These are phyloP conservation scores for Crinitomyces ghanaensis DNA, from an alignment of 805 yeast species.

Conservation along the genomic window DNA sequence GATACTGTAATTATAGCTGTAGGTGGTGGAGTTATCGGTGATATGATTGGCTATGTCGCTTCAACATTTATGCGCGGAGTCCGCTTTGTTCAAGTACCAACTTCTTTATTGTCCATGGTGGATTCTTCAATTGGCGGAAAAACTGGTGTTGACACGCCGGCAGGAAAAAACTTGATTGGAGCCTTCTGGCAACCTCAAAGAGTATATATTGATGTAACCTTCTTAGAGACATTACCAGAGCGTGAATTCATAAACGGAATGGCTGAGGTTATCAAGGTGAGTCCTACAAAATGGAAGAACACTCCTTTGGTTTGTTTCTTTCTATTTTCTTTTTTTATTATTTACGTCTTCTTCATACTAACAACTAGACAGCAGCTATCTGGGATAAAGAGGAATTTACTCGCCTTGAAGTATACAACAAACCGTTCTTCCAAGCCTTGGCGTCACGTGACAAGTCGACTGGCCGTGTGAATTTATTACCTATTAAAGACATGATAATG, in stretches of 20 bases:
- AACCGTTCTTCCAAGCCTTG: slow-evolving; percentile 57
- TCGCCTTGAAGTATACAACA: slow-evolving; percentile 69
- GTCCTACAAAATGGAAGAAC: no score
- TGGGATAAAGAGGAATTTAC: slow-evolving; percentile 88
- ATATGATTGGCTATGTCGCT: slow-evolving; percentile 98
- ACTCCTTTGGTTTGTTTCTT: no score
- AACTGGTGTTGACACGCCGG: slow-evolving; percentile 94
- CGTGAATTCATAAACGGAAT: slow-evolving; percentile 96
- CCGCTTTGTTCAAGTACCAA: slow-evolving; percentile 85
- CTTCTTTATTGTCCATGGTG: slow-evolving; percentile 91
- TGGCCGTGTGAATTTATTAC: slow-evolving; percentile 49
- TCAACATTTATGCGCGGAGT: slow-evolving; percentile 99
- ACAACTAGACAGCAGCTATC: slow-evolving; percentile 70
- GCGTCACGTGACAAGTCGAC: slow-evolving; percentile 31
- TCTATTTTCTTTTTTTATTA: no score
- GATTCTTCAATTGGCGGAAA: slow-evolving; percentile 98
- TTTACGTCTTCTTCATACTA: slow-evolving; percentile 1
- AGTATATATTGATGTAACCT: slow-evolving; percentile 78
- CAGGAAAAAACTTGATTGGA: slow-evolving; percentile 92
- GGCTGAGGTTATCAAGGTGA: slow-evolving; percentile 82
- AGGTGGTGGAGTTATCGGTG: slow-evolving; percentile 98
- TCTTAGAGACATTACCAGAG: slow-evolving; percentile 77
- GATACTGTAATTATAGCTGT: slow-evolving; percentile 90
- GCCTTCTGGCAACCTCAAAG: slow-evolving; percentile 95
- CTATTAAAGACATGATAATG: slow-evolving; percentile 63